These are phyloP conservation scores for Scolecobasidium constrictum DNA, from an alignment of 2,329 filamentous ascomycete species.

Conservation along the genomic window DNA sequence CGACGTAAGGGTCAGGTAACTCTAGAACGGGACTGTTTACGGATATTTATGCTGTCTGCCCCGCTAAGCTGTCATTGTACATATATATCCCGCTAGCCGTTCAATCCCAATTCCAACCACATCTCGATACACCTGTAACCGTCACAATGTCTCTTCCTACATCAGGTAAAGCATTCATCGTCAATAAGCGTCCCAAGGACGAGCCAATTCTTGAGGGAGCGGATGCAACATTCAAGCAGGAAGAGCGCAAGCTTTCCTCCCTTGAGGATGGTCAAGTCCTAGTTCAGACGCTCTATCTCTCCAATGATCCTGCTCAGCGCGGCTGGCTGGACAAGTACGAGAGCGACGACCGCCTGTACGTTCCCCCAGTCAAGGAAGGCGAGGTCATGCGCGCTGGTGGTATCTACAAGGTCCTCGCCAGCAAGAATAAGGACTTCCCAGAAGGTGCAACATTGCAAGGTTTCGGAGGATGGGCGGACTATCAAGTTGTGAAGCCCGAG, in stretches of 20 bases:
- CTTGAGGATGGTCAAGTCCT: slow-evolving; percentile 32
- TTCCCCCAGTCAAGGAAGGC: slow-evolving; percentile 31
- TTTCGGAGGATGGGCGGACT: slow-evolving; percentile 29
- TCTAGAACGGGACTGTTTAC: no score
- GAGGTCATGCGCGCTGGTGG: slow-evolving; percentile 26
- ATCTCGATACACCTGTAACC: no score
- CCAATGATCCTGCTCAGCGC: slow-evolving; percentile 44
- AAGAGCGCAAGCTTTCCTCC: slow-evolving; percentile 22
- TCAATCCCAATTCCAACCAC: no score
- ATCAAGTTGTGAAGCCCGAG: slow-evolving; percentile 22
- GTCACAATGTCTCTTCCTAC: slow-evolving; percentile 8
- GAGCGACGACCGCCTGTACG: slow-evolving; percentile 34
- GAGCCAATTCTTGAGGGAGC: slow-evolving; percentile 24
- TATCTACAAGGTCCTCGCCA: slow-evolving; percentile 27
- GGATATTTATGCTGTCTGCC: no score
- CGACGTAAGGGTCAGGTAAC: no score
- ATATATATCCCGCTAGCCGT: no score
- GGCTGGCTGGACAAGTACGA: slow-evolving; percentile 35
- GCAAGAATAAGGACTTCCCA: slow-evolving; percentile 19
- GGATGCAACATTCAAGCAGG: slow-evolving; percentile 29
- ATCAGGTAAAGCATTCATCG: slow-evolving; percentile 27
- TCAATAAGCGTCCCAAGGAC: slow-evolving; percentile 27
- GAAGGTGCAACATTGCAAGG: slow-evolving; percentile 26
- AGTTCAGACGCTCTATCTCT: slow-evolving; percentile 35
- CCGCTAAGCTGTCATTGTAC: no score